Base-by-base conservation (phyloP, 2,329 filamentous ascomycete species). In the Colletotrichum sidae region DNA sequence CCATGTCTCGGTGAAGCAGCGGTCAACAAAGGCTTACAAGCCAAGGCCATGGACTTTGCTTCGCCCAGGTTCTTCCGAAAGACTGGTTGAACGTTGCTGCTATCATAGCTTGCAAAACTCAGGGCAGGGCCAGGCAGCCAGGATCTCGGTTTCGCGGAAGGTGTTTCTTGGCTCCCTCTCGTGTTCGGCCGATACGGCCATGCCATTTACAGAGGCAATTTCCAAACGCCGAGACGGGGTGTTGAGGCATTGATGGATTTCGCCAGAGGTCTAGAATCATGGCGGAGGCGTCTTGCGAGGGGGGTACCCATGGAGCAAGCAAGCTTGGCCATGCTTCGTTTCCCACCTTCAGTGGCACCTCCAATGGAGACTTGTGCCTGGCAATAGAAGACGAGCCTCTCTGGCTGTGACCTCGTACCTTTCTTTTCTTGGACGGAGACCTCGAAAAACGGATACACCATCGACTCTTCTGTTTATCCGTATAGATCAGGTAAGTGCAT, bases 191-290 rank as follows among this genome's bases (percentile, higher is more conserved):
- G 51, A 61, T 52, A 49, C 33, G 51, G 57, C 46, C 57, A 65
- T 56, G 57, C 52, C 62, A 65, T 65, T 65, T 65, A 47, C 38
- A 62, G 58, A 65, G 61, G 62, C 62, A 65, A 65, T 65, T 65
- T 65, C 62, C 46, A 65, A 25, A 47, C 37, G 62, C 52, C 45
- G 35, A 11, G 46, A 51, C 46, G 46, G 51, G 51, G 56, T 57
- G 56, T 5, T 11, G 25, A 56, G 45, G 51, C 15, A 35, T 41
- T 46, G 52, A 65, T 56, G 46, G 51, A 52, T 35, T 56, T 58
- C 39, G 46, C 52, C 37, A 50, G 52, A 38, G 62, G 57, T 62
- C 62, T 65, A 65, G 62, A 56, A 25, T 42, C 56, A n/a, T 54
- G 11, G 55, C 38, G 44, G 49, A 49, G 37, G 41, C 45, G 4